Percentiles rank a stretch among this genome's conserved stretches.
Evolutionary conservation across 2,329 filamentous ascomycete species (phyloP).

Genomic region (Xylaria multiplex): DNA sequence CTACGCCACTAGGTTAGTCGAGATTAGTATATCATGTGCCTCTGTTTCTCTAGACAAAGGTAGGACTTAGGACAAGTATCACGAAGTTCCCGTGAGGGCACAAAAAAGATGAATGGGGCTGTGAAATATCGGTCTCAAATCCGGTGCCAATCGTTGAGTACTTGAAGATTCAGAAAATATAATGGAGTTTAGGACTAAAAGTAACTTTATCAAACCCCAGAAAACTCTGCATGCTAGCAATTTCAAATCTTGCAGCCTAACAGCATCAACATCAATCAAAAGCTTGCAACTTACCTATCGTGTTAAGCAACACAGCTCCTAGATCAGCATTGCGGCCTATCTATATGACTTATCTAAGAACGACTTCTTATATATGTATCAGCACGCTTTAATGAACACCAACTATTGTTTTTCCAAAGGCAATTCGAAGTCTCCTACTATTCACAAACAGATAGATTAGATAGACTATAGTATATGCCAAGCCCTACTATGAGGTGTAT

Average conservation of each 20-base stretch:
- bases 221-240: neutral
- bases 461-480: too few relatives aligned
- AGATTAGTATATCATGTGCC: neutral
- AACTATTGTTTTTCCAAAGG: too few relatives aligned
- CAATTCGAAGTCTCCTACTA: neutral
- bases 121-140: neutral
- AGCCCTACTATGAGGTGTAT: neutral
- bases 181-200: too few relatives aligned
- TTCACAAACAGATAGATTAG: neutral
- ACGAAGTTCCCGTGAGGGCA: too few relatives aligned
- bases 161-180: neutral
- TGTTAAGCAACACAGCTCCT: neutral
- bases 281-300: neutral
- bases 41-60: neutral
- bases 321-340: neutral
- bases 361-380: neutral
- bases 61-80: neutral
- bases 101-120: too few relatives aligned
- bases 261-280: too few relatives aligned
- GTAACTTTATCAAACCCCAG: neutral
- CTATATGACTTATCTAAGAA: neutral
- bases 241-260: too few relatives aligned
- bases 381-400: neutral
- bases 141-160: too few relatives aligned
- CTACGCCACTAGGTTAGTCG: too few relatives aligned